Evolutionary conservation across 768 basidiomycete species (phyloP).

Genomic region (Epithele typhae): DNA sequence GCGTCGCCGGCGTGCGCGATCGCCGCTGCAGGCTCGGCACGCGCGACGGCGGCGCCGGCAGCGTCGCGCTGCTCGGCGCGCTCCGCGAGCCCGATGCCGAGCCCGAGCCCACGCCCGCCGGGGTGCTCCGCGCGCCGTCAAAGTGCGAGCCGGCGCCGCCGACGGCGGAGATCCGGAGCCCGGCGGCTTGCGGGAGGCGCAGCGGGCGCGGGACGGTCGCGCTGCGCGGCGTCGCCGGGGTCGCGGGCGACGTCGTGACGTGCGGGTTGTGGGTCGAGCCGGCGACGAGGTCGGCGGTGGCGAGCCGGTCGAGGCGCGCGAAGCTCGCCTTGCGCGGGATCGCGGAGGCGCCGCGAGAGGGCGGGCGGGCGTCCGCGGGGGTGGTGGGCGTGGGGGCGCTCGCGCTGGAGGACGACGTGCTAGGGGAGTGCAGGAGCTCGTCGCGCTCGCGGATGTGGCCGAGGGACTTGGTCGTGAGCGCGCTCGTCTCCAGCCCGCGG

Average conservation of each 20-base stretch:
- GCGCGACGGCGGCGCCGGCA: neutral
- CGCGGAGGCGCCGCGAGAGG: neutral
- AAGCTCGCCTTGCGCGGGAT: slow-evolving; percentile 4
- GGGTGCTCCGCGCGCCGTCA: too few relatives aligned
- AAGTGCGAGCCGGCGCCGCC: too few relatives aligned
- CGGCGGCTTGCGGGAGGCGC: slow-evolving; percentile 14
- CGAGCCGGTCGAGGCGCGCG: slow-evolving; percentile 6
- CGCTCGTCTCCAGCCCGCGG: slow-evolving; percentile 3
- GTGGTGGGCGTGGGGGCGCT: slow-evolving; percentile 21
- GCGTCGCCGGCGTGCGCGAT: too few relatives aligned
- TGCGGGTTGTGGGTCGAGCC: neutral
- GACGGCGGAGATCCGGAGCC: too few relatives aligned
- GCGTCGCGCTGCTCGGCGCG: neutral
- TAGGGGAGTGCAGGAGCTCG: neutral
- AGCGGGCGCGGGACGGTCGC: slow-evolving; percentile 16
- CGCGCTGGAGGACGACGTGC: slow-evolving; percentile 17
- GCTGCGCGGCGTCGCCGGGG: slow-evolving; percentile 3
- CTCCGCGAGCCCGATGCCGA: neutral
- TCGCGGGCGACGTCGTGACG: neutral
- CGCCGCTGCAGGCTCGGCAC: neutral
- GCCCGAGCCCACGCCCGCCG: too few relatives aligned
- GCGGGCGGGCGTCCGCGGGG: slow-evolving; percentile 11
- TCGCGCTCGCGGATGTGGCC: slow-evolving; percentile 19
- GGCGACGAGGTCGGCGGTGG: slow-evolving; percentile 1
- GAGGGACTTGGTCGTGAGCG: slow-evolving; percentile 5